Base-by-base conservation (phyloP, 768 basidiomycete genomes). In the Psilocybe sp. region DNA sequence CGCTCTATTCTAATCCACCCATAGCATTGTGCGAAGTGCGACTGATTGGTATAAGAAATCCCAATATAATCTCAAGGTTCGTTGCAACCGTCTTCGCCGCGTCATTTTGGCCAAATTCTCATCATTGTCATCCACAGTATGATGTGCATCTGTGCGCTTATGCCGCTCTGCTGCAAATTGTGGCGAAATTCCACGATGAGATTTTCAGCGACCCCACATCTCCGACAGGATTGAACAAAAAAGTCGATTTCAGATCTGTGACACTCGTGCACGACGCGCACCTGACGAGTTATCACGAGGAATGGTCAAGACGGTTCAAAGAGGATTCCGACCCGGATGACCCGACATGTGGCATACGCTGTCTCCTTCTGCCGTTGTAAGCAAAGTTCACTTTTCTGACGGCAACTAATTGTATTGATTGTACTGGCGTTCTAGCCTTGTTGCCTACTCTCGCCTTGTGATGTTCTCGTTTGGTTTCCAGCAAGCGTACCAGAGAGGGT, bases 401-500 rank as follows among this genome's bases (percentile, higher is more conserved):
- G 1, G 40, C 11, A 16, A 16, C 3, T 28, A 32, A 45, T 44
- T n/a, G 15, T 20, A 39, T 52, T 33, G 53, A 42, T 49, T 13
- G n/a, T 59, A 23, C 44, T 18, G 1, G 18, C 20, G 33, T 36
- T 41, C 1, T 47, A 91, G 88, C 76, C 74, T 88, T 38, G 84
- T 86, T 50, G 80, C 73, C 23, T 92, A 91, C 59, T 87, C 87
- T 33, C 76, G 89, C 13, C 79, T 92, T 10, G 89, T 92, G 43
- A 89, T 91, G 87, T 89, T 80, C 60, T 91, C 89, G 0, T 91
- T 92, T 58, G 89, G 87, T 4, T 91, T 91, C 69, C 89, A 92
- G 55, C 85, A 90, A 57, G 88, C 88, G 1, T 89, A 81, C 64
- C 79, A 84, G 55, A 79, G 85, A 7, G 86, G 87, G 1, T 76